Base-by-base conservation (phyloP, 2,329 filamentous ascomycete genomes). In the Aspergillus quadricinctus region DNA sequence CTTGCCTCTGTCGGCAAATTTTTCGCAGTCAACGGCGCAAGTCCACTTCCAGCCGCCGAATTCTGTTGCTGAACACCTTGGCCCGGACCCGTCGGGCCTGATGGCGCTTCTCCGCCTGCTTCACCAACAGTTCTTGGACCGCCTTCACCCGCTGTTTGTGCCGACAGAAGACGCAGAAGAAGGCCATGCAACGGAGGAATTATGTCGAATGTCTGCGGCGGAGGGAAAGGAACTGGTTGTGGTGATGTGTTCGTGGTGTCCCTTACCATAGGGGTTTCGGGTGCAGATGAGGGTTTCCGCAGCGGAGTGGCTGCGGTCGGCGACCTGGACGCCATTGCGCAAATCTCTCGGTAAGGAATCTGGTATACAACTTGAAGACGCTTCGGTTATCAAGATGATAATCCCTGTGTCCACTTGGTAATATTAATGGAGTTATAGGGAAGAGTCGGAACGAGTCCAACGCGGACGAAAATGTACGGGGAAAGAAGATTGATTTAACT, bases 181-280 rank as follows among this genome's bases (percentile, higher is more conserved):
- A 96, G 84, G 57, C 86, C 81, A 67, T 90, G 87, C 53, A 97
- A 84, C 67, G 92, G 86, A 27, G 92, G 90, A 53, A 96, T 83
- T 64, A 91, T 85, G 78, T 96, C 92, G 77, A 97, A 90, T 50
- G 86, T 85, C 73, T 92, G 88, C 28, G 92, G 89, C 50, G 89
- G 83, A 60, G 94, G 88, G 55, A 88, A 85, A 2, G 83, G 76
- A 27, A 68, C 65, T 46, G 66, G 60, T 54, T 31, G 87, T 81
- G 57, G 83, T 77, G 60, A 78, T 77, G 68, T 57, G 56, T 48
- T 25, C 48, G 60, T 57, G 50, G 64, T 54, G 46, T 71, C 66
- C 60, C 64, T 69, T n/a, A 61, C 57, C 45, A 58, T 54, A 48
- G 72, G 71, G 31, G 72, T 72, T 52, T 73, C 71, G 50, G 69